A percentile compares a stretch with the other conserved stretches of the same genome.
These are phyloP conservation scores for Penicillium sp. DNA, from an alignment of 2,329 filamentous ascomycete genomes.

Conservation along the genomic window DNA sequence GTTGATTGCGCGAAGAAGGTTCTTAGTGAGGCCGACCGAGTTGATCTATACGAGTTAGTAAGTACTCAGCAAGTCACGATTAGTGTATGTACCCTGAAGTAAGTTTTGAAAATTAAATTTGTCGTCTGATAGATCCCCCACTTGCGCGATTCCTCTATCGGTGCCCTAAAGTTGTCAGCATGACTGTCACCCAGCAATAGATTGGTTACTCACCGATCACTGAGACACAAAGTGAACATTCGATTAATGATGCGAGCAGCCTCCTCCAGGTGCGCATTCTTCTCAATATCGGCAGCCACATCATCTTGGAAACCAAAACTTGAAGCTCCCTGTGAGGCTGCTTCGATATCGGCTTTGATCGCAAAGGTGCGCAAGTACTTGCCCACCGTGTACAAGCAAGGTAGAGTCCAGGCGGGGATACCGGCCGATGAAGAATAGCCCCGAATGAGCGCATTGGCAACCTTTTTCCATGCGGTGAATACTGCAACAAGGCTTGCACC, in stretches of 20 bases:
- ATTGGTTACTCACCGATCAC: conserved; percentile 67
- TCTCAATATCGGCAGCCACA: conserved; percentile 70
- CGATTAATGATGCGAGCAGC: conserved; percentile 86
- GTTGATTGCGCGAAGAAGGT: conserved; percentile 78
- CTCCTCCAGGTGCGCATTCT: conserved; percentile 84
- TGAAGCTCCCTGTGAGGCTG: conserved; percentile 48
- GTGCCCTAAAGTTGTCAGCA: conserved; percentile 56
- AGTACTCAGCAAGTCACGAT: background rate
- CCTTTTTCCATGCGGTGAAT: conserved; percentile 84
- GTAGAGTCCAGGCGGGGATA: conserved; percentile 89
- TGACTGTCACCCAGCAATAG: background rate
- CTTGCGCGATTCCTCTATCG: conserved; percentile 86
- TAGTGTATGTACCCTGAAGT: conserved; percentile 66
- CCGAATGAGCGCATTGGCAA: conserved; percentile 72
- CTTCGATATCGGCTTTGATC: conserved; percentile 79
- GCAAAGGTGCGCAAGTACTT: conserved; percentile 86
- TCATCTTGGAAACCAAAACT: conserved; percentile 70
- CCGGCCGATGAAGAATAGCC: conserved; percentile 69
- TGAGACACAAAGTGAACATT: conserved; percentile 86
- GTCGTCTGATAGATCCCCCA: conserved; percentile 97
- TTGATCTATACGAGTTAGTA: conserved; percentile 59
- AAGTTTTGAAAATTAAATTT: conserved; percentile 95
- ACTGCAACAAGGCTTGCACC: conserved; percentile 72
- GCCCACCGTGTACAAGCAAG: conserved; percentile 81
- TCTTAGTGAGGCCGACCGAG: conserved; percentile 83